Evolutionary conservation across 352 stramenopile species (phyloP).

Genomic region (Pythium dissotocum): DNA sequence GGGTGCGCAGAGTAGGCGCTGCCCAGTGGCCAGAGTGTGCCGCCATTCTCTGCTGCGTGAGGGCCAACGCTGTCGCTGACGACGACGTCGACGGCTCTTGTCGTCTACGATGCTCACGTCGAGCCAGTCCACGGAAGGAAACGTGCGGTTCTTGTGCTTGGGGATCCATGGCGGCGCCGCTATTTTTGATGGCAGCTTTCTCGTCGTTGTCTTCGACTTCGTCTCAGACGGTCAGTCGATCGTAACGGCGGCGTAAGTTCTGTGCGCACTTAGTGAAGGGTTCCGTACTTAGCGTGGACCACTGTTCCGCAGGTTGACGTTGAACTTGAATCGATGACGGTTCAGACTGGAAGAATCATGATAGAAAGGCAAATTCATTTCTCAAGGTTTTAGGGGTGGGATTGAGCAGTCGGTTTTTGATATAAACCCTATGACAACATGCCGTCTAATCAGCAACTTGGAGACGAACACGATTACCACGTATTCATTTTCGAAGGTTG

Average conservation of each 20-base stretch:
- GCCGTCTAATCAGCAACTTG: slow-evolving; percentile 28
- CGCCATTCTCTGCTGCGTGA: slow-evolving; percentile 1
- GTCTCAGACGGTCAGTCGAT: not conserved
- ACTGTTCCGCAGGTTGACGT: slow-evolving; percentile 19
- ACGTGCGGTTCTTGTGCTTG: not conserved
- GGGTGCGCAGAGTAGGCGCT: not conserved
- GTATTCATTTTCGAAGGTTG: slow-evolving; percentile 18
- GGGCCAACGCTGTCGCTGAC: not conserved
- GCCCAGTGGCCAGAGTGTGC: not conserved
- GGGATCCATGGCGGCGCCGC: not conserved
- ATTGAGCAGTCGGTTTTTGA: not conserved
- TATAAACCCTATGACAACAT: not conserved
- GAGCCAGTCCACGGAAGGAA: slow-evolving; percentile 7
- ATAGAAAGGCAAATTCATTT: not conserved
- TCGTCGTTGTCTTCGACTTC: not conserved
- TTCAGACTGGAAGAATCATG: slow-evolving; percentile 2
- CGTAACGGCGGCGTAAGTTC: slow-evolving; percentile 9
- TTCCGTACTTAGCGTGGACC: not conserved
- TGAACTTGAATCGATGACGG: slow-evolving; percentile 25
- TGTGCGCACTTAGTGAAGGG: not conserved
- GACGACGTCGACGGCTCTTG: not conserved
- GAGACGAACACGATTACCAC: slow-evolving; percentile 8
- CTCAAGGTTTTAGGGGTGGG: slow-evolving; percentile 1
- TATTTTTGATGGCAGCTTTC: slow-evolving; percentile 9
- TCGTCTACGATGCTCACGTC: not conserved